Evolutionary conservation across 2,329 filamentous ascomycete genomes (phyloP).

Genomic region (Elsinoe batatas): DNA sequence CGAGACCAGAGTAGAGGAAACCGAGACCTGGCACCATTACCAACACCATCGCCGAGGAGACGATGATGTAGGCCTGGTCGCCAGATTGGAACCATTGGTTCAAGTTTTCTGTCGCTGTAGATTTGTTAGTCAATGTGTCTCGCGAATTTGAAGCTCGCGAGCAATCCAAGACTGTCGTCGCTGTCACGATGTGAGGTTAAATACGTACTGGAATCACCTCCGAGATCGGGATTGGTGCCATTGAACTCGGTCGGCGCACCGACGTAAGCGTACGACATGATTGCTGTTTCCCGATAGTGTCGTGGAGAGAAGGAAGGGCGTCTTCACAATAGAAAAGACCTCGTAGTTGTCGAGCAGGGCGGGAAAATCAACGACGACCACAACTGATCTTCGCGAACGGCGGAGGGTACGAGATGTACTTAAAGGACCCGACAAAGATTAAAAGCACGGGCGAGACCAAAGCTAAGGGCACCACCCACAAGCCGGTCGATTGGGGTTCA

Average conservation of each 20-base stretch:
- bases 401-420: conserved; percentile 1
- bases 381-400: conserved; percentile 3
- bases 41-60: conserved; percentile 85
- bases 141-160: neutral
- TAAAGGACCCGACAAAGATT: conserved; percentile 7
- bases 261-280: conserved; percentile 41
- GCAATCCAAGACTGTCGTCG: neutral
- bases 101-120: conserved; percentile 66
- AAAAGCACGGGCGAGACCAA: conserved; percentile 5
- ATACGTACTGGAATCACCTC: conserved; percentile 68
- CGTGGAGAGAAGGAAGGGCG: conserved; percentile 16
- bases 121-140: neutral
- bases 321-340: neutral
- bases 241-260: conserved; percentile 39
- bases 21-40: conserved; percentile 95
- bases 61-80: conserved; percentile 87
- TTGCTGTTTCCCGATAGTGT: conserved; percentile 21
- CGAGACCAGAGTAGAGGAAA: conserved; percentile 94
- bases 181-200: neutral
- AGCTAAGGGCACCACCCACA: conserved; percentile 5
- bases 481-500: conserved; percentile 10
- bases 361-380: conserved; percentile 1
- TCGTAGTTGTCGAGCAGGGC: conserved; percentile 1
- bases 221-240: conserved; percentile 50
- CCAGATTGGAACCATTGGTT: conserved; percentile 93